A percentile compares a stretch with the other conserved stretches of the same genome.
Conservation (phyloP, 306 rosid genomes). For the Dalbergia cultrata region DNA sequence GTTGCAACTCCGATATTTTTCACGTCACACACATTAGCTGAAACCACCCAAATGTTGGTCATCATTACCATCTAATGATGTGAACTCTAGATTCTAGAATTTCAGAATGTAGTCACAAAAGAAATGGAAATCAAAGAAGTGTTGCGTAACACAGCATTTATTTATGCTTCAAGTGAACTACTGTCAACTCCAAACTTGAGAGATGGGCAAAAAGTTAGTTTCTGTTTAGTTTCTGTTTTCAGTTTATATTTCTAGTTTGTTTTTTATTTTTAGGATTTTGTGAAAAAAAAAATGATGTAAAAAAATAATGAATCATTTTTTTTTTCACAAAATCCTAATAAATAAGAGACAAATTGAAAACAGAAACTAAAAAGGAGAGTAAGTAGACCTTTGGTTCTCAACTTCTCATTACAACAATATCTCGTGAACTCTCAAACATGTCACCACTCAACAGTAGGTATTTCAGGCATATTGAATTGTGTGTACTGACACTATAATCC, state of each 20-base stretch:
- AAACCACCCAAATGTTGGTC: constrained; percentile 48
- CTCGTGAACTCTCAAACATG: background rate
- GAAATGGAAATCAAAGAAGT: background rate
- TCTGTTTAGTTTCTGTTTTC: too few relatives aligned
- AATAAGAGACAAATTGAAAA: too few relatives aligned
- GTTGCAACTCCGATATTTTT: constrained; percentile 78
- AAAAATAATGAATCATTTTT: too few relatives aligned
- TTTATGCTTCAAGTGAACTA: background rate
- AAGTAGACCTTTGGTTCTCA: too few relatives aligned
- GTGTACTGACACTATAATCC: background rate
- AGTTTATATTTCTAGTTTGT: too few relatives aligned
- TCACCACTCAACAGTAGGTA: background rate
- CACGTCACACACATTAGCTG: constrained; percentile 89
- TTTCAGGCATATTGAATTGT: background rate
- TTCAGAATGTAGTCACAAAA: background rate
- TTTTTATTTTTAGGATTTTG: too few relatives aligned
- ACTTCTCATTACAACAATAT: too few relatives aligned
- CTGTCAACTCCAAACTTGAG: background rate
- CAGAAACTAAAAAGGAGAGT: too few relatives aligned
- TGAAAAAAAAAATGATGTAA: too few relatives aligned
- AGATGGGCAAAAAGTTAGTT: background rate
- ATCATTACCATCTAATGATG: background rate
- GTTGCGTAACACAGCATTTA: background rate
- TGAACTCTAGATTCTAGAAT: constrained; percentile 30
- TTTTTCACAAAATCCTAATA: too few relatives aligned